Base-by-base conservation (phyloP, 2,329 filamentous ascomycete species). In the Talaromyces sp. region DNA sequence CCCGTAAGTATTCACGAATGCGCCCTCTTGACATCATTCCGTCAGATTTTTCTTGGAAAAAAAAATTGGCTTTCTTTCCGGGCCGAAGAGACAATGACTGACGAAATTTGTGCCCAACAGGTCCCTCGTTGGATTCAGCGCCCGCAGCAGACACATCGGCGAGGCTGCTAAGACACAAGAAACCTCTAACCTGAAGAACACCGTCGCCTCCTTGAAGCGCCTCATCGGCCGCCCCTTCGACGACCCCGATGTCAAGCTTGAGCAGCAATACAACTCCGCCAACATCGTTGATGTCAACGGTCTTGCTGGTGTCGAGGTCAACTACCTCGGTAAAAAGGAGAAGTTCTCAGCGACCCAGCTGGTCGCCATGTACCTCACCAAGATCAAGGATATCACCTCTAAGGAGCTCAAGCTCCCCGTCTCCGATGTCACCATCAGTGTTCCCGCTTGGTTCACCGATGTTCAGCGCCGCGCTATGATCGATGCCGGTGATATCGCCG, bases 151-250 rank as follows among this genome's bases (percentile, higher is more conserved):
- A 80, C 96, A 95, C 75, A 84, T 99, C 62, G 94, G 94, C 64
- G 94, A 99, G 81, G 78, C 90, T 52, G 94, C 94, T 65, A 97
- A 97, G 86, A 97, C 93, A 64, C 93, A 97, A 80, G 94, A 99
- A 80, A 95, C 96, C 73, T 96, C 93, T 71, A 99, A 99, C 83
- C 86, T 97, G 70, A 99, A 97, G 83, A 99, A 99, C 84, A 99
- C 94, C 65, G 90, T 99, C 78, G 82, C 86, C 75, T 92, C 86
- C 64, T 84, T 99, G 69, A 96, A 96, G 81, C 90, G 94, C 70
- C 87, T 99, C 66, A 88, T 89, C 70, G 94, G 94, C 71, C 91
- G 94, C 72, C 82, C 84, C 58, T 83, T 93, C 77, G 87, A 82
- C 74, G 94, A 99, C 72, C 91, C 94, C 71, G 94, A 99, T 82